phyloP scores from a whole-genome alignment of 192 early-diverging fungal genomes.

The Entophlyctis helioformis region DNA sequence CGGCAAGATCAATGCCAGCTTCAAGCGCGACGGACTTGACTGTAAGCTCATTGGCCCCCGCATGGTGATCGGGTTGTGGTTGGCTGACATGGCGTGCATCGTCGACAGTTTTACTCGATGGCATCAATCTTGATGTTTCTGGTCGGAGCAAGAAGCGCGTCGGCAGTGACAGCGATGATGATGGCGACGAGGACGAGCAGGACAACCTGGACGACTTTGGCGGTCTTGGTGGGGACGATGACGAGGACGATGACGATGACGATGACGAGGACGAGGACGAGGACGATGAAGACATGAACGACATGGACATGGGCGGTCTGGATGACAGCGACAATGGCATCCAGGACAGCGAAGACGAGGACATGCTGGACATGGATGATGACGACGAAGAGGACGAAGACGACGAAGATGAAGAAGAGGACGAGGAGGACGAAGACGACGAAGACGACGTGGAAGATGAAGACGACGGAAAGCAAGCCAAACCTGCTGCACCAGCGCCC shows the following conservation, averaged over 20 bases:
- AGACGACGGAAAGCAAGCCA: neutral
- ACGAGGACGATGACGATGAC: constrained; percentile 9
- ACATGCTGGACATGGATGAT: constrained; percentile 7
- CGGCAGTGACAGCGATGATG: too few relatives aligned
- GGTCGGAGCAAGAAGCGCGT: too few relatives aligned
- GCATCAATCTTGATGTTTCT: too few relatives aligned
- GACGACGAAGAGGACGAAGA: constrained; percentile 13
- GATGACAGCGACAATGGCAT: constrained; percentile 8
- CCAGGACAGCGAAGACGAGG: constrained; percentile 15
- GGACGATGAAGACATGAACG: constrained; percentile 9
- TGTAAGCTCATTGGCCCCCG: constrained; percentile 10
- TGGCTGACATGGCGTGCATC: too few relatives aligned
- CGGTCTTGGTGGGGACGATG: constrained; percentile 11
- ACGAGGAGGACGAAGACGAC: neutral
- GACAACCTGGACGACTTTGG: constrained; percentile 1
- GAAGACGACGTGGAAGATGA: constrained; percentile 2
- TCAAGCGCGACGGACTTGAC: constrained; percentile 22
- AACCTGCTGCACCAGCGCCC: neutral
- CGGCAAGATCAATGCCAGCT: constrained; percentile 5
- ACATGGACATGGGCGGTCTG: neutral
- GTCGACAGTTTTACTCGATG: too few relatives aligned
- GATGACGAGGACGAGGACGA: constrained; percentile 7
- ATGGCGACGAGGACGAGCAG: constrained; percentile 15
- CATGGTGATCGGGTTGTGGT: too few relatives aligned
- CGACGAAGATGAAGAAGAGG: constrained; percentile 4